phyloP scores from a whole-genome alignment of 208 protist genomes.

The Strigomonas oncopelti region DNA sequence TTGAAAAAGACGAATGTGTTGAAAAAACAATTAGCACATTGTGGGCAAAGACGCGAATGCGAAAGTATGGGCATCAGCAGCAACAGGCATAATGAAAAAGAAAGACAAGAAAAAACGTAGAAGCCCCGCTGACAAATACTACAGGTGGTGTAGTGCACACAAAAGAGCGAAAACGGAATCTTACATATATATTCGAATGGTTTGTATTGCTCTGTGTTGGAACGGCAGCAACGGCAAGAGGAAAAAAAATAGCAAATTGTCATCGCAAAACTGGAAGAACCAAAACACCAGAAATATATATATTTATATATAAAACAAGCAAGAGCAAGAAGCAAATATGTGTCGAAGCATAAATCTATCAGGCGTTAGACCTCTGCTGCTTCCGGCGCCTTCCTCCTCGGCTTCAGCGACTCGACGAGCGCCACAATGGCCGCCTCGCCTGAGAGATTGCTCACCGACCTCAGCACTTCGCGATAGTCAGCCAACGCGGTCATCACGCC shows the following conservation, averaged over 20 bases:
- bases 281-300: too few species aligned
- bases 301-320: not conserved
- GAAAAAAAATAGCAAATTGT: too few species aligned
- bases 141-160: too few species aligned
- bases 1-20: not conserved
- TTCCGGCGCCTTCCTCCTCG: not conserved
- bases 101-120: not conserved
- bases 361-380: not conserved
- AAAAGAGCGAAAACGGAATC: too few species aligned
- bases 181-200: too few species aligned
- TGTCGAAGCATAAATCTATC: conserved; percentile 4
- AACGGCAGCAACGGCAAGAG: too few species aligned
- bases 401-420: conserved; percentile 30
- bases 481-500: conserved; percentile 38
- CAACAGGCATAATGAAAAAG: not conserved
- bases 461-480: conserved; percentile 59
- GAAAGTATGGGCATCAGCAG: not conserved
- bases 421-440: conserved; percentile 39
- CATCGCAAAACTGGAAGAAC: too few species aligned
- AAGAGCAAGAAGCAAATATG: conserved; percentile 1
- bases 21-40: not conserved
- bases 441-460: conserved; percentile 46
- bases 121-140: not conserved
- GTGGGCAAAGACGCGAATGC: not conserved
- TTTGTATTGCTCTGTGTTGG: too few species aligned